Conservation (phyloP, 352 stramenopile genomes). For the Lagenidium giganteum region DNA sequence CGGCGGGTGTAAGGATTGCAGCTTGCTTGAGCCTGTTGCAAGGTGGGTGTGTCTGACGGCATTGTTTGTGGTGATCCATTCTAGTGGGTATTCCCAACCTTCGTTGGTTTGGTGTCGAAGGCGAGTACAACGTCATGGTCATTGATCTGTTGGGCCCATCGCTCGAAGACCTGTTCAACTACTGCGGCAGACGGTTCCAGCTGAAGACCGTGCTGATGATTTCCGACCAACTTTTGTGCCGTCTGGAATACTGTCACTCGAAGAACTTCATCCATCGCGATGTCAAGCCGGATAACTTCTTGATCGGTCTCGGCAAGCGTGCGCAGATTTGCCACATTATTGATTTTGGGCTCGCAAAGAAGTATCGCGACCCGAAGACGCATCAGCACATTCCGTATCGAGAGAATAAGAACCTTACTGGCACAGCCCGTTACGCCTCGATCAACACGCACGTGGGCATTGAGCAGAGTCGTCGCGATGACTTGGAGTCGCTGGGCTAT, state of each 20-base stretch:
- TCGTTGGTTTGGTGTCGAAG: constrained; percentile 99
- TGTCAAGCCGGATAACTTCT: constrained; percentile 89
- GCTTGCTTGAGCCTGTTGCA: too few relatives aligned
- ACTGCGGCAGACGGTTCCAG: constrained; percentile 85
- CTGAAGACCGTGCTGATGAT: constrained; percentile 97
- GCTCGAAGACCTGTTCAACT: constrained; percentile 87
- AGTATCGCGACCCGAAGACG: constrained; percentile 86
- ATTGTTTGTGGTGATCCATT: too few relatives aligned
- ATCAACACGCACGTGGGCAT: constrained; percentile 99
- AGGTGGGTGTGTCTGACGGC: background rate
- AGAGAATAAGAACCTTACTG: constrained; percentile 92
- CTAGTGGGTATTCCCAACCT: constrained; percentile 99
- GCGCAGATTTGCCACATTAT: constrained; percentile 86
- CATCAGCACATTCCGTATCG: constrained; percentile 89
- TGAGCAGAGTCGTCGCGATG: constrained; percentile 96
- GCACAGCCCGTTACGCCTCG: constrained; percentile 96
- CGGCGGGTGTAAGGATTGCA: constrained; percentile 96
- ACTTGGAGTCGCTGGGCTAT: constrained; percentile 96
- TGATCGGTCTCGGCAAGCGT: constrained; percentile 85
- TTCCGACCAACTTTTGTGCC: constrained; percentile 80
- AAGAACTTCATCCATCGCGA: constrained; percentile 90
- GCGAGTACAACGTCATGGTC: constrained; percentile 99
- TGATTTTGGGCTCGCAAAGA: constrained; percentile 89
- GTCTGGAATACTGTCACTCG: constrained; percentile 84
- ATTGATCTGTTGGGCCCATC: constrained; percentile 98